Conservation (phyloP, 768 basidiomycete genomes). For the Mycena leptocephala region DNA sequence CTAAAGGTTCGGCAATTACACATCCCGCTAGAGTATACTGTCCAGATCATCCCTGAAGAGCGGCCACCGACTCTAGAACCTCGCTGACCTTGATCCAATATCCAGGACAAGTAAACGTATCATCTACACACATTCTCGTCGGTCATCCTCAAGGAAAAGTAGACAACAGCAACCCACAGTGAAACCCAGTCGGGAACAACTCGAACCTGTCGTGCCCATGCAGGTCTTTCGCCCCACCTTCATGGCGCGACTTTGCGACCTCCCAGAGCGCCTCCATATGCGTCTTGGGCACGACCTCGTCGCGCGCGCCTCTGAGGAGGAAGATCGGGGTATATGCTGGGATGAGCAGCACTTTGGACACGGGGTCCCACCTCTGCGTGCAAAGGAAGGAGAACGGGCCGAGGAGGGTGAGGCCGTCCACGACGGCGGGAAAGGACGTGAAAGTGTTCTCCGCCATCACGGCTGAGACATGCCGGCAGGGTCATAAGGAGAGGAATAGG, state of each 20-base stretch:
- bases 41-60: too few relatives aligned
- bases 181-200: neutral
- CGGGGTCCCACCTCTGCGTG: slow-evolving; percentile 80
- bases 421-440: slow-evolving; percentile 60
- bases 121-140: too few relatives aligned
- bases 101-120: too few relatives aligned
- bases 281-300: slow-evolving; percentile 68
- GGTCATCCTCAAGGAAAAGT: too few relatives aligned
- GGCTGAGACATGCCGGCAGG: slow-evolving; percentile 61
- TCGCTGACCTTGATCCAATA: too few relatives aligned
- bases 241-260: slow-evolving; percentile 47
- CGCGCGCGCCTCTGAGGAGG: slow-evolving; percentile 71
- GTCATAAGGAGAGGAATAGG: too few relatives aligned
- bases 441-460: slow-evolving; percentile 85
- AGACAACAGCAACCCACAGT: too few relatives aligned
- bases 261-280: slow-evolving; percentile 72
- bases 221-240: slow-evolving; percentile 35
- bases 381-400: slow-evolving; percentile 73
- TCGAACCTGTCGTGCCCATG: slow-evolving; percentile 10
- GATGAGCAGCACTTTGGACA: slow-evolving; percentile 53
- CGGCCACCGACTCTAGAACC: too few relatives aligned
- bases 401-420: slow-evolving; percentile 7
- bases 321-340: slow-evolving; percentile 56
- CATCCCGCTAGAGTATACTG: too few relatives aligned
- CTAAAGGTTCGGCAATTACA: too few relatives aligned